These are phyloP conservation scores for Penicillium sclerotigenum DNA, from an alignment of 2,329 filamentous ascomycete genomes.

Conservation along the genomic window DNA sequence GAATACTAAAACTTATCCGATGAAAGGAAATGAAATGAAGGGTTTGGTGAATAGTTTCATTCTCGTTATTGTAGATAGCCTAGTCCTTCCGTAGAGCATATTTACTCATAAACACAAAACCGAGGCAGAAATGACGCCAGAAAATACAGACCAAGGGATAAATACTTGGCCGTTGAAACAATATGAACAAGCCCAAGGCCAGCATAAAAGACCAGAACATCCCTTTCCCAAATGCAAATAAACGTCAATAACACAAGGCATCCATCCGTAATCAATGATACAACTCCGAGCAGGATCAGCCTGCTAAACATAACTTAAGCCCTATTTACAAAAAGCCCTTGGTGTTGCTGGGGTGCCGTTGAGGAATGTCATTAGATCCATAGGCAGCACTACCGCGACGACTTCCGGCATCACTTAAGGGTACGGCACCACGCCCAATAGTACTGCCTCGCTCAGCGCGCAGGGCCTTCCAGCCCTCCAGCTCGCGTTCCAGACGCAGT, in stretches of 20 bases:
- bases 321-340: conserved; percentile 68
- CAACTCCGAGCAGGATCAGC: conserved; percentile 18
- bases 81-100: conserved; percentile 6
- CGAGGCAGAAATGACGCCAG: conserved; percentile 1
- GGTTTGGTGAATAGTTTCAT: conserved; percentile 3
- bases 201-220: conserved; percentile 8
- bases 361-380: conserved; percentile 53
- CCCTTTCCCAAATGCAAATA: conserved; percentile 15
- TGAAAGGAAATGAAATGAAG: neutral
- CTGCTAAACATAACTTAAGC: conserved; percentile 15
- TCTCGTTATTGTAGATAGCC: conserved; percentile 9
- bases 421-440: conserved; percentile 30
- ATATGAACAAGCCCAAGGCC: conserved; percentile 16
- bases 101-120: conserved; percentile 6
- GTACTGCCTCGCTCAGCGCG: conserved; percentile 58
- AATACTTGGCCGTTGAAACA: conserved; percentile 9
- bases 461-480: conserved; percentile 75
- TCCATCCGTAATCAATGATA: conserved; percentile 6
- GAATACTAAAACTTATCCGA: neutral
- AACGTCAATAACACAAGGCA: conserved; percentile 14
- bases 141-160: neutral
- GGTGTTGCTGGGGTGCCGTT: conserved; percentile 68
- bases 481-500: conserved; percentile 77
- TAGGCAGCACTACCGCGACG: conserved; percentile 40
- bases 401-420: conserved; percentile 41